These are phyloP conservation scores for Pythium phragmitis DNA, from an alignment of 352 stramenopile species.

Conservation along the genomic window DNA sequence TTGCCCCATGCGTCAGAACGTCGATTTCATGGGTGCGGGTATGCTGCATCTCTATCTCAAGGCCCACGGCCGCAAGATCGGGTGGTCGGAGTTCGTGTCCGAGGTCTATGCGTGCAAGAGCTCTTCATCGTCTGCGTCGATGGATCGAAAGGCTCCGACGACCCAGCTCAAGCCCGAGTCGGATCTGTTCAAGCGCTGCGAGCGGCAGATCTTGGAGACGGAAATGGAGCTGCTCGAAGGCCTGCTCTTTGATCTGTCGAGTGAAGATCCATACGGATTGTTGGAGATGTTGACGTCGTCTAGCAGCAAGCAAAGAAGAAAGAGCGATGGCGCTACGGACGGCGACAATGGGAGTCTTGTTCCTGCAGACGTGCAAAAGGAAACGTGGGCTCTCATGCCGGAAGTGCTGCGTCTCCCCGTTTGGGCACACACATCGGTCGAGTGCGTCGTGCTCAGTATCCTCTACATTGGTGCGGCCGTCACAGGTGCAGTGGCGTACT, in stretches of 20 bases:
- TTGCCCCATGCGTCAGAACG: conserved; percentile 61
- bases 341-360: background rate
- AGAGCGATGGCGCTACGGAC: conserved; percentile 5
- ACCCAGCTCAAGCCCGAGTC: conserved; percentile 30
- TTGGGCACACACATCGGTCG: conserved; percentile 58
- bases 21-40: conserved; percentile 63
- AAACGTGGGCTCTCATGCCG: conserved; percentile 64
- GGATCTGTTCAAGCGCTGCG: conserved; percentile 47
- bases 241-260: conserved; percentile 71
- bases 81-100: conserved; percentile 63
- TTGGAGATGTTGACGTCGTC: conserved; percentile 60
- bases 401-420: conserved; percentile 56
- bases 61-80: conserved; percentile 55
- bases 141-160: background rate
- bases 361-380: conserved; percentile 53
- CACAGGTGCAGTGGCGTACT: conserved; percentile 32
- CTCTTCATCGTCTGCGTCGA: background rate
- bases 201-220: conserved; percentile 56
- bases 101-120: conserved; percentile 48
- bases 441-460: conserved; percentile 69
- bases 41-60: conserved; percentile 82
- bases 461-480: conserved; percentile 68
- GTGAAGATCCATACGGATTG: conserved; percentile 64
- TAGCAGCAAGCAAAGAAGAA: conserved; percentile 33
- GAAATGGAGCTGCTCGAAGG: conserved; percentile 71